Evolutionary conservation across 345 rosid genomes (phyloP), one percentile per base, ranked within the genome.

Genomic region (Populus euphratica): DNA sequence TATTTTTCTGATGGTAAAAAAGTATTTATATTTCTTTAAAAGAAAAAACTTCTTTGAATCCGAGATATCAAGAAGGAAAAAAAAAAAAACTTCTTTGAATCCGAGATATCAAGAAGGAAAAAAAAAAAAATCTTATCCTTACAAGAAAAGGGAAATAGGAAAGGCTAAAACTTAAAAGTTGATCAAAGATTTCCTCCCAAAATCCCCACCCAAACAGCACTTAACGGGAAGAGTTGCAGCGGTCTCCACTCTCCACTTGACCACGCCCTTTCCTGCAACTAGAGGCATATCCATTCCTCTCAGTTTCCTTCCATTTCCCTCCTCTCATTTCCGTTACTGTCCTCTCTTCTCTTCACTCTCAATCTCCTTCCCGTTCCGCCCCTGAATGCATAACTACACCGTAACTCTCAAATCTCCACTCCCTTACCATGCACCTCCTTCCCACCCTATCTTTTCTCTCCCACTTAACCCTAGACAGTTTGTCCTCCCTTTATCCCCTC

Each of bases 321-420:
- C 36, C 23, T 10, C n/a, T 20, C n/a, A n/a, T n/a, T n/a, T n/a
- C n/a, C n/a, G n/a, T n/a, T n/a, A n/a, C n/a, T n/a, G n/a, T n/a
- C n/a, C n/a, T n/a, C n/a, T n/a, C n/a, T n/a, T n/a, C n/a, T n/a
- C n/a, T n/a, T n/a, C n/a, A n/a, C n/a, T 63, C 29, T 17, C 38
- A 13, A 2, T 50, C 33, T 4, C 67, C 2, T n/a, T n/a, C n/a
- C n/a, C n/a, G n/a, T 21, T 69, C 0, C 31, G 18, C 43, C 47
- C 21, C 80, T 79, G 82, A 75, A 90, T 90, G 96, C 86, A 88
- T 88, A 85, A 59, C 29, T 83, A 74, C 85, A 83, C 92, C 75
- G 62, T 76, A 68, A 33, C 87, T 84, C 80, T 85, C 18, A 78
- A 85, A 68, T 74, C 80, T 38, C 76, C 84, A 63, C 81, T 74